Evolutionary conservation across 768 basidiomycete genomes (phyloP), one percentile per base, ranked within the genome.

Genomic region (Serendipita vermifera): DNA sequence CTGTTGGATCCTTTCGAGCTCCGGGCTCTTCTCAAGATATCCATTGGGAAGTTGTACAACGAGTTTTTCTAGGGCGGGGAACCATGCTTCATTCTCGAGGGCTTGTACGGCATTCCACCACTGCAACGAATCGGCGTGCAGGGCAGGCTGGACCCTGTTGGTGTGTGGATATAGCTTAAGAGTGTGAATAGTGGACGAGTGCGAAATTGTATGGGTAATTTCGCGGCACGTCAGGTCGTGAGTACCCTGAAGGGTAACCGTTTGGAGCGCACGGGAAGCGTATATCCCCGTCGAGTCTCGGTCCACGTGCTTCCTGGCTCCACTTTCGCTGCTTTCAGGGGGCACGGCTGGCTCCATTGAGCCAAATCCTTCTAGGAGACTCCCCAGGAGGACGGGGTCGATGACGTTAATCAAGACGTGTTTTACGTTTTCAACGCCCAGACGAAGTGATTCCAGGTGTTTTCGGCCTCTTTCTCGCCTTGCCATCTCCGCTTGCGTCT

Each of bases 391-490:
- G 7, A 22, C 17, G 3, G 27, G 5, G 15, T 51, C 20, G 3
- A 51, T 15, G n/a, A 51, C 46, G 29, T 51, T 29, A n/a, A 51
- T n/a, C 20, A 51, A n/a, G 20, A 51, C n/a, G 46, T 51, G 46
- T 5, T 51, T 20, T 15, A 51, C 27, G 5, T 51, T 20, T 6
- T 29, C 29, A 20, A 51, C 20, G n/a, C 46, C 46, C 3, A 20
- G 17, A 3, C 46, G n/a, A 6, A n/a, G n/a, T n/a, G n/a, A n/a
- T n/a, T n/a, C n/a, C n/a, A n/a, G n/a, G n/a, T n/a, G n/a, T n/a
- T n/a, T n/a, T n/a, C n/a, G n/a, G n/a, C n/a, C n/a, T n/a, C n/a
- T n/a, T n/a, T n/a, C n/a, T n/a, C n/a, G n/a, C n/a, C n/a, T n/a
- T n/a, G n/a, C n/a, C n/a, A n/a, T n/a, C n/a, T n/a, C n/a, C n/a